Conservation (phyloP, 495 filamentous ascomycete species). For the Clavariopsis aquatica region DNA sequence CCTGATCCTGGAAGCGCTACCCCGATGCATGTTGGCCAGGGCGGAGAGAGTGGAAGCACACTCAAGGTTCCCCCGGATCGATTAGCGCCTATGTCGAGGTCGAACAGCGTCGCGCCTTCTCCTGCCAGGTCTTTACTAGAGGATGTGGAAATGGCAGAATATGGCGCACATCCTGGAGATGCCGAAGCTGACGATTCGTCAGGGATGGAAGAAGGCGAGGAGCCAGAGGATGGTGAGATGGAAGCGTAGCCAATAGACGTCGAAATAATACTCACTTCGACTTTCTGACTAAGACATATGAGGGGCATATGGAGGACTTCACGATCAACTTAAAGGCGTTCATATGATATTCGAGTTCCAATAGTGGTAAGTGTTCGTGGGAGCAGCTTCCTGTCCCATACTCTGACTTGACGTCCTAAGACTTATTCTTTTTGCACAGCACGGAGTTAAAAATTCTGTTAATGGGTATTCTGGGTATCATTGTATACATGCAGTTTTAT, state of each 20-base stretch:
- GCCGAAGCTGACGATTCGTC: conserved; percentile 53
- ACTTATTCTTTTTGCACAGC: conserved; percentile 32
- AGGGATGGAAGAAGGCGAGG: conserved; percentile 65
- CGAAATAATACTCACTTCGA: not conserved
- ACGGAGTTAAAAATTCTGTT: conserved; percentile 8
- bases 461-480: not conserved
- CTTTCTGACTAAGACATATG: not conserved
- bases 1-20: conserved; percentile 55
- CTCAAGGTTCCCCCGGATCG: conserved; percentile 38
- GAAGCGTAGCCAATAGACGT: not conserved
- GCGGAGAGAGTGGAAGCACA: conserved; percentile 30
- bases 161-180: conserved; percentile 44
- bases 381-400: too few relatives aligned
- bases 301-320: too few relatives aligned
- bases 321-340: too few relatives aligned
- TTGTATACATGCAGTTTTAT: not conserved
- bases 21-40: conserved; percentile 53
- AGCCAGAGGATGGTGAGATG: conserved; percentile 54
- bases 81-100: conserved; percentile 34
- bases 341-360: not conserved
- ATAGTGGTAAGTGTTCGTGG: too few relatives aligned
- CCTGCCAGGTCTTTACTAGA: conserved; percentile 24
- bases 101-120: conserved; percentile 48
- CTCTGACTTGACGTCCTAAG: too few relatives aligned
- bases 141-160: conserved; percentile 41